Conservation (phyloP, 306 rosid species). For the Sophora flavescens region DNA sequence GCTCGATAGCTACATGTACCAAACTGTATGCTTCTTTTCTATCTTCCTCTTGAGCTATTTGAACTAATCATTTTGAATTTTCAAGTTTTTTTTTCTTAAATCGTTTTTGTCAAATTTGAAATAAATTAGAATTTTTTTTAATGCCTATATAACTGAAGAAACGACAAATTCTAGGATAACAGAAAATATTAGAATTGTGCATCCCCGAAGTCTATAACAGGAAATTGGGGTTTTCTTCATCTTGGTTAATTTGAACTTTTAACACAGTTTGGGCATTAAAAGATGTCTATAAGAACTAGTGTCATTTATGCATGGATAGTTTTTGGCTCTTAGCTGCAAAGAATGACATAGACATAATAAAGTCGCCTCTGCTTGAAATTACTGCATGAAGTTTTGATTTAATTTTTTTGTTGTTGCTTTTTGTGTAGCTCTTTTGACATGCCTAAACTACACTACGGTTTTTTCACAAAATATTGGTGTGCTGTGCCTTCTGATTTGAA, state of each 20-base stretch:
- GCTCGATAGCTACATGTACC: constrained; percentile 96
- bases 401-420: background rate
- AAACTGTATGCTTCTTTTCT: constrained; percentile 70
- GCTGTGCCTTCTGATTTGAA: background rate
- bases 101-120: background rate
- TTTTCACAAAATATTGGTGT: background rate
- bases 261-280: background rate
- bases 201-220: background rate
- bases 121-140: background rate
- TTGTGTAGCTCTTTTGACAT: background rate
- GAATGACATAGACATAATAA: background rate
- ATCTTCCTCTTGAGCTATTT: background rate
- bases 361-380: background rate
- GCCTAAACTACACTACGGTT: background rate
- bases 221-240: background rate
- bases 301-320: background rate
- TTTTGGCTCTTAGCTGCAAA: background rate
- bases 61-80: background rate
- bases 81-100: background rate
- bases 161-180: background rate
- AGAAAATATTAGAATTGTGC: background rate
- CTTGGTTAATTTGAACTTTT: background rate
- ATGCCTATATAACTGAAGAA: constrained; percentile 1
- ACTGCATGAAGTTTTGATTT: background rate
- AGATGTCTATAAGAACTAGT: constrained; percentile 9